Evolutionary conservation across 768 basidiomycete species (phyloP).

Genomic region (Trametes coccinea): DNA sequence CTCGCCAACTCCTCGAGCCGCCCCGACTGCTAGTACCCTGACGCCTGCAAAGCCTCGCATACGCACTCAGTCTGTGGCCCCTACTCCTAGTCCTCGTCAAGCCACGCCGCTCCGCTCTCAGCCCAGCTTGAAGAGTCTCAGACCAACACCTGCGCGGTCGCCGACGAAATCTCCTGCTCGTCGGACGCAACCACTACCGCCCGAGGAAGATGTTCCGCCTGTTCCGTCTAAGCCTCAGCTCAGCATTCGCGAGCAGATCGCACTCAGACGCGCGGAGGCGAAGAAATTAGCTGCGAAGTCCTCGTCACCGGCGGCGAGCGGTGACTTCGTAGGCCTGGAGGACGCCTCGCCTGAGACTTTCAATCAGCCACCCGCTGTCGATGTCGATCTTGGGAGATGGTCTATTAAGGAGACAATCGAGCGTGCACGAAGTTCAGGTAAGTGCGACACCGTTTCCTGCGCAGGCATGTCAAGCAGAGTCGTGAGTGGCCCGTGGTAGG

Average conservation of each 20-base stretch:
- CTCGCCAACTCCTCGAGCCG: slow-evolving; percentile 22
- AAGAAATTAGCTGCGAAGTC: slow-evolving; percentile 51
- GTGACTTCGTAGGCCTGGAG: slow-evolving; percentile 44
- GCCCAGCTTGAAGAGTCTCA: slow-evolving; percentile 25
- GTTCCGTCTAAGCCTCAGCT: slow-evolving; percentile 34
- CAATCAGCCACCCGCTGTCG: slow-evolving; percentile 41
- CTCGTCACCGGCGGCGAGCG: slow-evolving; percentile 5
- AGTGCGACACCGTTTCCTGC: slow-evolving; percentile 27
- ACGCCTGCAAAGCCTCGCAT: slow-evolving; percentile 10
- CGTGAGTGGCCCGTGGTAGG: neutral
- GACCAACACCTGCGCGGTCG: slow-evolving; percentile 8
- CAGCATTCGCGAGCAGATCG: slow-evolving; percentile 78
- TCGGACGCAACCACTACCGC: slow-evolving; percentile 11
- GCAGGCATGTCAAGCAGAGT: slow-evolving; percentile 22
- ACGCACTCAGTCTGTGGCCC: slow-evolving; percentile 6
- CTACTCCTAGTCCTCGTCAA: slow-evolving; percentile 8
- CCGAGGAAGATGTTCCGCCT: slow-evolving; percentile 12
- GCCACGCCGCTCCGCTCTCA: slow-evolving; percentile 23
- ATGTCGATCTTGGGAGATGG: slow-evolving; percentile 61
- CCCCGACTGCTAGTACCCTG: neutral
- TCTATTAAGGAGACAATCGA: slow-evolving; percentile 75
- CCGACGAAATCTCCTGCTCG: slow-evolving; percentile 22
- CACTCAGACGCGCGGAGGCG: slow-evolving; percentile 74
- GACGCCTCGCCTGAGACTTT: slow-evolving; percentile 43
- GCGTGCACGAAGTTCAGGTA: slow-evolving; percentile 75